These are phyloP conservation scores for Monoraphidium neglectum DNA, from an alignment of 139 green algal genomes.

Conservation along the genomic window DNA sequence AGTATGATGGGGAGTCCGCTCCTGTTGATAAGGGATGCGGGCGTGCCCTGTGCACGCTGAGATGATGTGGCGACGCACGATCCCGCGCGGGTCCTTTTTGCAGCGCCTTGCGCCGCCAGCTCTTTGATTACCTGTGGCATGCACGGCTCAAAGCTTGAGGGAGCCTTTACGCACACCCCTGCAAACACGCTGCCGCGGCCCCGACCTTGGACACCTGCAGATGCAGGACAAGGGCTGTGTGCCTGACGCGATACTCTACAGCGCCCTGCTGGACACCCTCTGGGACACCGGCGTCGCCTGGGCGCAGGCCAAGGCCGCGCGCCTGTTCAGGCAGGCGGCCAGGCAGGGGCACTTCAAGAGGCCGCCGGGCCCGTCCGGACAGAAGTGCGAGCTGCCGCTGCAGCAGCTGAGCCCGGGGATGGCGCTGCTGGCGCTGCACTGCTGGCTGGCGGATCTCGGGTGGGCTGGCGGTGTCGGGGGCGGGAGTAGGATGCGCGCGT, in stretches of 20 bases:
- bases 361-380: conserved; percentile 32
- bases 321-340: conserved; percentile 41
- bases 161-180: background rate
- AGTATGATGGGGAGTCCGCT: too few relatives aligned
- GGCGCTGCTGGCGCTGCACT: conserved; percentile 70
- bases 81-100: too few relatives aligned
- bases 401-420: conserved; percentile 71
- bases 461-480: background rate
- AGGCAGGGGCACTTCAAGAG: conserved; percentile 60
- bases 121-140: too few relatives aligned
- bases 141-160: background rate
- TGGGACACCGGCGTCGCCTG: conserved; percentile 79
- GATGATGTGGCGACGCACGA: too few relatives aligned
- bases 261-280: conserved; percentile 75
- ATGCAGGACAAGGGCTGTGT: conserved; percentile 47
- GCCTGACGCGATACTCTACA: conserved; percentile 79
- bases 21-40: too few relatives aligned
- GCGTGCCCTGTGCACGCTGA: too few relatives aligned
- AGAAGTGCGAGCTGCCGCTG: conserved; percentile 62
- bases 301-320: conserved; percentile 61
- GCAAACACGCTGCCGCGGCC: too few relatives aligned
- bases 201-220: too few relatives aligned
- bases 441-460: conserved; percentile 66
- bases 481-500: background rate
- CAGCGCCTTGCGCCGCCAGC: too few relatives aligned